phyloP scores from a whole-genome alignment of 352 stramenopile species.

The Globisporangium abappressorium region DNA sequence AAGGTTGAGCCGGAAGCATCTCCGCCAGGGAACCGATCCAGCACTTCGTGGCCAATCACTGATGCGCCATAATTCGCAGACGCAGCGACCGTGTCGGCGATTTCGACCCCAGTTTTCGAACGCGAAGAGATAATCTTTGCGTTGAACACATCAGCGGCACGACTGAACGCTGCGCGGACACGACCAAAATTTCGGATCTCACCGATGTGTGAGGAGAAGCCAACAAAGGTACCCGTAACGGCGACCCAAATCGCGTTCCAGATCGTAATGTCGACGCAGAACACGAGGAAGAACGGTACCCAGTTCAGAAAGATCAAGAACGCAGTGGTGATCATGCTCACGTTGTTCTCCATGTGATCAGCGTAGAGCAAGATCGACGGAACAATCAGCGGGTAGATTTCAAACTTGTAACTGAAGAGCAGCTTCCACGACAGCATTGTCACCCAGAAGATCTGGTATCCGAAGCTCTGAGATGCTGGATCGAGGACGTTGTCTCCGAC shows the following conservation, averaged over 20 bases:
- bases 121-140: constrained; percentile 74
- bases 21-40: constrained; percentile 51
- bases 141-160: constrained; percentile 85
- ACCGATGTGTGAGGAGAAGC: constrained; percentile 95
- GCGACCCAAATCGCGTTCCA: constrained; percentile 98
- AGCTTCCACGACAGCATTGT: constrained; percentile 96
- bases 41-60: constrained; percentile 49
- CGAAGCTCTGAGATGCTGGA: constrained; percentile 83
- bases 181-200: constrained; percentile 93
- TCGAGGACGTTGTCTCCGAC: constrained; percentile 96
- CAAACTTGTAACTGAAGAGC: constrained; percentile 98
- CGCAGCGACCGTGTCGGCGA: constrained; percentile 28
- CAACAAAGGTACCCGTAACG: constrained; percentile 95
- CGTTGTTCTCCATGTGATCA: constrained; percentile 92
- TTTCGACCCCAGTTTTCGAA: constrained; percentile 73
- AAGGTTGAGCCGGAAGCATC: constrained; percentile 17
- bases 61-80: constrained; percentile 44
- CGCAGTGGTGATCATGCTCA: constrained; percentile 79
- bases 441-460: constrained; percentile 95
- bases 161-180: constrained; percentile 84
- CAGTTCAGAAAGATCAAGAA: constrained; percentile 95
- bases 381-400: constrained; percentile 95
- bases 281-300: constrained; percentile 97
- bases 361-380: constrained; percentile 95
- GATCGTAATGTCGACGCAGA: constrained; percentile 98